Conservation (phyloP, 257 asterid genomes). For the Nicotiana tabacum region DNA sequence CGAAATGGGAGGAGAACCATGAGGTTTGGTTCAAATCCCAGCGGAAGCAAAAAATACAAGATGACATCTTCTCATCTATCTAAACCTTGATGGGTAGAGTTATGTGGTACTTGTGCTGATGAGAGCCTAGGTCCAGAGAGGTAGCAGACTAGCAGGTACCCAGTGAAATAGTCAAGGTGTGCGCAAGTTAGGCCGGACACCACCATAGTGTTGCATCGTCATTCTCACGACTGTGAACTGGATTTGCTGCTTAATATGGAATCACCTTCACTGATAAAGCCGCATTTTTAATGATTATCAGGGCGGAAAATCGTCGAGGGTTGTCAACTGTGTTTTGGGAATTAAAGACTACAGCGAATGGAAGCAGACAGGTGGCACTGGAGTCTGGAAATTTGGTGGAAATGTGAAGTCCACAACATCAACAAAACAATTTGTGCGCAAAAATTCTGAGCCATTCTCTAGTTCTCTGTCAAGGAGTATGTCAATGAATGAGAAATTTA, state of each 20-base stretch:
- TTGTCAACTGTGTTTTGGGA: conserved; percentile 85
- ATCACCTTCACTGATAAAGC: background rate
- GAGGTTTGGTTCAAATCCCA: no score
- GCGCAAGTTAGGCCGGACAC: no score
- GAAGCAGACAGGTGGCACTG: conserved; percentile 77
- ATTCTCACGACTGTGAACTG: background rate
- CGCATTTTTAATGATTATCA: conserved; percentile 20
- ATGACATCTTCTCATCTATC: no score
- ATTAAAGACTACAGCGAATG: conserved; percentile 80
- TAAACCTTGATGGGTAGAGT: no score
- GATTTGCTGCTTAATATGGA: background rate
- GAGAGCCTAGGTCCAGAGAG: no score
- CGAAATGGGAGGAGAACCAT: no score
- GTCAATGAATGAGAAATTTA: conserved; percentile 47
- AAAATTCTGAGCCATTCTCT: conserved; percentile 82
- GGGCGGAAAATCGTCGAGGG: conserved; percentile 96
- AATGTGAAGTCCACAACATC: conserved; percentile 54
- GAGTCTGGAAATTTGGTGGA: conserved; percentile 90
- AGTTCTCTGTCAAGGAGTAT: conserved; percentile 52
- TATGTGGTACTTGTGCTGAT: no score
- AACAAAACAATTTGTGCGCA: conserved; percentile 74
- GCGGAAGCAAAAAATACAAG: no score
- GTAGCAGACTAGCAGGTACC: no score
- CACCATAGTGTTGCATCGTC: background rate
- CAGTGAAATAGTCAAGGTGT: no score